phyloP scores from a whole-genome alignment of 2,329 filamentous ascomycete genomes.

The Fusarium sororula region DNA sequence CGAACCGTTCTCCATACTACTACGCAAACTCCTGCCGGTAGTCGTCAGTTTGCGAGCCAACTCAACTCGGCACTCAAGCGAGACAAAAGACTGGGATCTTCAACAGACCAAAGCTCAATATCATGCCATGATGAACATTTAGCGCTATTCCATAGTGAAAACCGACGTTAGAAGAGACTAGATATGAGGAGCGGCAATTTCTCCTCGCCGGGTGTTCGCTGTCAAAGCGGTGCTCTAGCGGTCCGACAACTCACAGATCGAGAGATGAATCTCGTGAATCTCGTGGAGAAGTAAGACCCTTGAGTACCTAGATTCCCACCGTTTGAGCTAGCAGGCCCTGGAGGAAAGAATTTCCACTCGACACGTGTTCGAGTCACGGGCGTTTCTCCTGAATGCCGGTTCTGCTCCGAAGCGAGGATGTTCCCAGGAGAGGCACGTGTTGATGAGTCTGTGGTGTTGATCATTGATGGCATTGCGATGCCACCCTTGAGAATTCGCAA shows the following conservation, averaged over 20 bases:
- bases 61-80: conserved; percentile 21
- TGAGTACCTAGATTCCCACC: background rate
- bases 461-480: background rate
- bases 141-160: conserved; percentile 5
- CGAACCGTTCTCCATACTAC: conserved; percentile 10
- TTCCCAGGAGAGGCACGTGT: conserved; percentile 22
- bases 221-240: conserved; percentile 27
- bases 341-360: conserved; percentile 5
- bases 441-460: conserved; percentile 13
- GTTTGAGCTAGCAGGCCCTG: background rate
- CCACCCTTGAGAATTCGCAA: background rate
- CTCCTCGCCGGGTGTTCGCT: conserved; percentile 17
- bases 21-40: conserved; percentile 27
- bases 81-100: conserved; percentile 23
- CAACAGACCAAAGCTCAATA: conserved; percentile 24
- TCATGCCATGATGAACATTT: conserved; percentile 32
- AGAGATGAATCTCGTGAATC: conserved; percentile 33
- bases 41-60: conserved; percentile 9
- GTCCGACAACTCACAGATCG: conserved; percentile 33
- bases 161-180: conserved; percentile 12
- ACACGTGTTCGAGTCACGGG: conserved; percentile 36
- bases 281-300: conserved; percentile 21
- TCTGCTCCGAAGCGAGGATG: conserved; percentile 26
- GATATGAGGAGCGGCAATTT: conserved; percentile 21
- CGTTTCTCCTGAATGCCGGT: conserved; percentile 15